Evolutionary conservation across 208 protist genomes (phyloP), one percentile per base, ranked within the genome.

Genomic region (Trypanosoma cruzi): DNA sequence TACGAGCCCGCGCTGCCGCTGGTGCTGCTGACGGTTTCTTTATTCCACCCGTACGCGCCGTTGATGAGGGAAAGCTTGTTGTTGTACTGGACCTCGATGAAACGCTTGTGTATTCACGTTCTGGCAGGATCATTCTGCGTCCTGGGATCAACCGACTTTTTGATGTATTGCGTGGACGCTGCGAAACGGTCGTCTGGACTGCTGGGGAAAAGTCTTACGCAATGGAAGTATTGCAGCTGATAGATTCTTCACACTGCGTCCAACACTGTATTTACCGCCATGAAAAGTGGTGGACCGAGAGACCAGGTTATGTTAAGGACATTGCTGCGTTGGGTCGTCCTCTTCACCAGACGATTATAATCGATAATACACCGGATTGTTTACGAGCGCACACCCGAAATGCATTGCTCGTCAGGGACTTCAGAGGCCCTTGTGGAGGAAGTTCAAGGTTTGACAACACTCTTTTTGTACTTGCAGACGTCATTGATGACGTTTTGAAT

Each of bases 1-100:
- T 2, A 22, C 44, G 44, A 22, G 44, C 7, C 20, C 44, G 5
- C 16, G 44, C 20, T 49, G 44, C 44, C 16, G 10, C 44, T 20
- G 4, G 11, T 20, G 16, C 44, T 22, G 20, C 44, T 32, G 28
- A 60, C 32, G 4, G 24, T 20, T 82, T 73, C 56, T 79, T 93
- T 40, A 84, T 93, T 55, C 88, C 88, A 24, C 75, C 88, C 0
- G 64, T 73, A 22, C 69, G 60, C 20, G 52, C 61, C 29, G 53
- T 77, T 66, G 81, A 89, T 62, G 79, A 69, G n/a, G 83, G 79
- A 14, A 93, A 90, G 63, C 73, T 70, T 59, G 71, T 76, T 8
- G 81, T 94, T 18, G 84, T 94, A 2, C 79, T 96, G 40, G 90
- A 96, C 59, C 61, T 96, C 26, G 88, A 94, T 67, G 88, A 96